Conservation (phyloP, 75 land plant genomes). For the Ceratopteris richardii region DNA sequence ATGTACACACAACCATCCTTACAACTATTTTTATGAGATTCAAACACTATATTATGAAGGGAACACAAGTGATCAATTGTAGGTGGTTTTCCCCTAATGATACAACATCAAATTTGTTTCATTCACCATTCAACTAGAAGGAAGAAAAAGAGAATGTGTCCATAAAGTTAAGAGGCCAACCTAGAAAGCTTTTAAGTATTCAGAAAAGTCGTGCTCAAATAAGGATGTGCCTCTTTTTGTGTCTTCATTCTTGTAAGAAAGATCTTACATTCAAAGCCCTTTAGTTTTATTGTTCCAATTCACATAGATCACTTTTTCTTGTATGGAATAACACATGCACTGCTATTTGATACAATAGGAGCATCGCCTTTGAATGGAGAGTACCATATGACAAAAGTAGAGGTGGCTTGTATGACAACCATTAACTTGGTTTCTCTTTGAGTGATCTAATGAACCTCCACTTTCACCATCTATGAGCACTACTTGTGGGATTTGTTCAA, state of each 20-base stretch:
- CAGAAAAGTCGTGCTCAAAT: constrained; percentile 83
- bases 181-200: constrained; percentile 79
- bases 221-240: constrained; percentile 19
- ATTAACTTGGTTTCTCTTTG: constrained; percentile 63
- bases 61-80: too few relatives aligned
- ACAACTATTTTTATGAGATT: too few relatives aligned
- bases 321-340: constrained; percentile 85
- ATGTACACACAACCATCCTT: too few relatives aligned
- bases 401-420: constrained; percentile 83
- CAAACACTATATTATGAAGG: too few relatives aligned
- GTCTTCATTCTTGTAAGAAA: constrained; percentile 64
- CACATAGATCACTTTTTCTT: constrained; percentile 80
- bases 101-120: too few relatives aligned
- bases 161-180: too few relatives aligned
- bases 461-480: constrained; percentile 85
- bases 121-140: too few relatives aligned
- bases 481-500: constrained; percentile 61
- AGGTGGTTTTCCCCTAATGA: too few relatives aligned
- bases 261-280: constrained; percentile 99
- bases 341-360: constrained; percentile 81
- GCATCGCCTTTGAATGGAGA: constrained; percentile 97
- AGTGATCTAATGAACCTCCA: constrained; percentile 43
- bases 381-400: constrained; percentile 90
- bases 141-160: too few relatives aligned
- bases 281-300: constrained; percentile 99